Percentiles rank a stretch among this genome's conserved stretches.
These are phyloP conservation scores for Trametes pubescens DNA, from an alignment of 1,284 basidiomycete species.

Conservation along the genomic window DNA sequence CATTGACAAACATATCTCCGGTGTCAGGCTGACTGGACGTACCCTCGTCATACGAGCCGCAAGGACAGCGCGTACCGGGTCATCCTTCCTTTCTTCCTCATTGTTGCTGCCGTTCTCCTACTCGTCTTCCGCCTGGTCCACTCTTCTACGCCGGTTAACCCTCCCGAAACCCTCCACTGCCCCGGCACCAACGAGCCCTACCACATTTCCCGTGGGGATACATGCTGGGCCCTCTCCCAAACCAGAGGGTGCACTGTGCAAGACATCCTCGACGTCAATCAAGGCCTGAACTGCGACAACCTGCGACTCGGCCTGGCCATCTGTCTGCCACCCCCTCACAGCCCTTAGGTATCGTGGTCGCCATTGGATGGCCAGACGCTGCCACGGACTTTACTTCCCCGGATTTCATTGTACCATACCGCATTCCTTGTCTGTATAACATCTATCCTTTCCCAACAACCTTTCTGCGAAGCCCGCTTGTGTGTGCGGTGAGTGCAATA, in stretches of 20 bases:
- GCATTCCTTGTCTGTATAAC: constrained; percentile 16
- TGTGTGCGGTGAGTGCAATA: background rate
- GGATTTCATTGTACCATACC: constrained; percentile 26
- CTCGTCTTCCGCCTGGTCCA: constrained; percentile 70
- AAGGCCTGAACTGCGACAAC: constrained; percentile 60
- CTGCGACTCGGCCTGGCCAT: constrained; percentile 67
- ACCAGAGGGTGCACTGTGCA: constrained; percentile 61
- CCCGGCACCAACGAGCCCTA: constrained; percentile 58
- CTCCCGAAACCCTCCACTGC: constrained; percentile 50
- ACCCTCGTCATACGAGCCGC: constrained; percentile 25
- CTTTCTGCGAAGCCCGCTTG: background rate
- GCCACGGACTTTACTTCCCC: background rate
- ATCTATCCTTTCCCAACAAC: background rate
- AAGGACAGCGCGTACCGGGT: constrained; percentile 60
- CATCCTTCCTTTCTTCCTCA: constrained; percentile 78
- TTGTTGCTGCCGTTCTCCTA: constrained; percentile 69
- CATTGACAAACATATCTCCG: background rate
- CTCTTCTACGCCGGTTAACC: constrained; percentile 47
- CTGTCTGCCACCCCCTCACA: constrained; percentile 47
- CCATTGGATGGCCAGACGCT: background rate
- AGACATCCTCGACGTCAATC: constrained; percentile 61
- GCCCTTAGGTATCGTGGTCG: background rate
- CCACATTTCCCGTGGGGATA: constrained; percentile 65
- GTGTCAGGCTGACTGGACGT: constrained; percentile 11
- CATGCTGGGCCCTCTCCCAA: constrained; percentile 73